Percentiles rank a stretch among this genome's conserved stretches.
phyloP scores from a whole-genome alignment of 352 stramenopile genomes.

The Pythium scleroteichum region DNA sequence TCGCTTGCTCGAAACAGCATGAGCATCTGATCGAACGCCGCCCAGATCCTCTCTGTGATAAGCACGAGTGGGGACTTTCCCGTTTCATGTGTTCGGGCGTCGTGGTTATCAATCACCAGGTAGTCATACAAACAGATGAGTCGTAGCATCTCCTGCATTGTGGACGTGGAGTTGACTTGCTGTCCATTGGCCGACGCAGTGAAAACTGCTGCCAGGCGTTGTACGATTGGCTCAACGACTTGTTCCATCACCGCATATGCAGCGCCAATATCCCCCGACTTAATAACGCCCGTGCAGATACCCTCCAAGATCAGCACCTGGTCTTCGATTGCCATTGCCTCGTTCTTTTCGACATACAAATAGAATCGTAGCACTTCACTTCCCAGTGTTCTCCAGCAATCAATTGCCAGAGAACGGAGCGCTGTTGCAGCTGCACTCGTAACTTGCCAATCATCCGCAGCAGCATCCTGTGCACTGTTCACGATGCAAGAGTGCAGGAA shows the following conservation, averaged over 20 bases:
- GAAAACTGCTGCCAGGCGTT: constrained; percentile 51
- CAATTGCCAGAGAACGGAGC: constrained; percentile 69
- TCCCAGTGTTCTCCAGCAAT: constrained; percentile 75
- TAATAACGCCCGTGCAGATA: constrained; percentile 61
- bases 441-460: constrained; percentile 75
- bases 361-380: constrained; percentile 76
- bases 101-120: constrained; percentile 35
- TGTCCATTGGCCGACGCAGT: constrained; percentile 32
- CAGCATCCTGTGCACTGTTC: constrained; percentile 43
- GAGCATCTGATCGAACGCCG: constrained; percentile 78
- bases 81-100: constrained; percentile 3
- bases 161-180: constrained; percentile 39
- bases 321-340: constrained; percentile 73
- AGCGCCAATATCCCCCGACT: constrained; percentile 42
- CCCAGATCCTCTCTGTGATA: constrained; percentile 80
- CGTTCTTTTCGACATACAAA: constrained; percentile 65
- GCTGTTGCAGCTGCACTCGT: constrained; percentile 66
- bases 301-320: constrained; percentile 87
- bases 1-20: constrained; percentile 71
- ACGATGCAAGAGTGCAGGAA: constrained; percentile 80
- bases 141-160: constrained; percentile 68
- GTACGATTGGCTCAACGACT: constrained; percentile 63
- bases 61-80: constrained; percentile 52
- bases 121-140: constrained; percentile 88
- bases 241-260: constrained; percentile 63